These are phyloP conservation scores for Penicillium taxi DNA, from an alignment of 495 filamentous ascomycete genomes.

Conservation along the genomic window DNA sequence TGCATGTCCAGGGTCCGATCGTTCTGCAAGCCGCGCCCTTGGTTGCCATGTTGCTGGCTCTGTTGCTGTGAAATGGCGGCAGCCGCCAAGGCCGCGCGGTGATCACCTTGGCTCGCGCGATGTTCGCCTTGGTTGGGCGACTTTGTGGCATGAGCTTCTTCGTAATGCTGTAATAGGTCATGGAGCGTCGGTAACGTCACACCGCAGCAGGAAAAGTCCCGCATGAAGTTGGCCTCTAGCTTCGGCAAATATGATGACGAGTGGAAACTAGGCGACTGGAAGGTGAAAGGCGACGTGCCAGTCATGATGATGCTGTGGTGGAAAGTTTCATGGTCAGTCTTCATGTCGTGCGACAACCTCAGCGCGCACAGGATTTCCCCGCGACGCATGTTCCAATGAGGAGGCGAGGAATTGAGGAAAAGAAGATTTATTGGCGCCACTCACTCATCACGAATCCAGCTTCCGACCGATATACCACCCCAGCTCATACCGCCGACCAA, in stretches of 20 bases:
- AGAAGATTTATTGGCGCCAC: conserved; percentile 46
- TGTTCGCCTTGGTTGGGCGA: conserved; percentile 51
- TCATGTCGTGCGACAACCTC: conserved; percentile 16
- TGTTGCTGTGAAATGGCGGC: conserved; percentile 49
- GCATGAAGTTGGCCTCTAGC: conserved; percentile 94
- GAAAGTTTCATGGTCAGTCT: conserved; percentile 22
- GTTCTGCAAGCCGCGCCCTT: conserved; percentile 32
- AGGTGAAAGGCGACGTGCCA: conserved; percentile 83
- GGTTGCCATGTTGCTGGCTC: conserved; percentile 42
- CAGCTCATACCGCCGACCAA: conserved; percentile 92
- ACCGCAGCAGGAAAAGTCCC: conserved; percentile 90
- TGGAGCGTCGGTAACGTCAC: conserved; percentile 80
- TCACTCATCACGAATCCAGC: conserved; percentile 97
- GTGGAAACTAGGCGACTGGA: conserved; percentile 91
- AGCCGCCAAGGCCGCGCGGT: conserved; percentile 50
- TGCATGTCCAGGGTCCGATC: conserved; percentile 37
- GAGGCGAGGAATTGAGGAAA: too few species aligned
- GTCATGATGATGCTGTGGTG: conserved; percentile 80
- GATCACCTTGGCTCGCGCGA: conserved; percentile 46
- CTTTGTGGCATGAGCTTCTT: conserved; percentile 77
- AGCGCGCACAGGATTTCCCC: conserved; percentile 9
- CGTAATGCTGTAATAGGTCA: conserved; percentile 92
- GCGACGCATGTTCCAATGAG: conserved; percentile 1
- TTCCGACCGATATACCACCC: conserved; percentile 92
- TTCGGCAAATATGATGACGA: conserved; percentile 97